Conservation (phyloP, 2,329 filamentous ascomycete genomes). For the Fusarium tanahbumbuense region DNA sequence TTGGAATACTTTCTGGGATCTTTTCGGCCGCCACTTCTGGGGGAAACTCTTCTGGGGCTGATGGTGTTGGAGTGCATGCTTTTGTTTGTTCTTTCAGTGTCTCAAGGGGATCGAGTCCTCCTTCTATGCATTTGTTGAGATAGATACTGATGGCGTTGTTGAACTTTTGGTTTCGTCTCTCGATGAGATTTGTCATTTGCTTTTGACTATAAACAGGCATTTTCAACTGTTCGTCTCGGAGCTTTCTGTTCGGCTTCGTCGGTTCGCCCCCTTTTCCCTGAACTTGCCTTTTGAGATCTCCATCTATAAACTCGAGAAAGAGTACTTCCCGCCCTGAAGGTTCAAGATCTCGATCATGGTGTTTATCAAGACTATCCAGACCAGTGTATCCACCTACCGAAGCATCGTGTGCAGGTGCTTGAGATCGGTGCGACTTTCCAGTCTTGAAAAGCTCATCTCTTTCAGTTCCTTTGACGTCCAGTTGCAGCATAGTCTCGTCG, state of each 20-base stretch:
- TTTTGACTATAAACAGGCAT: constrained; percentile 95
- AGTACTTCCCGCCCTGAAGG: constrained; percentile 73
- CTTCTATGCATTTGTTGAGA: constrained; percentile 76
- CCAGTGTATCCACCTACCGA: constrained; percentile 69
- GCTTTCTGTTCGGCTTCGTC: constrained; percentile 72
- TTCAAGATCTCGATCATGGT: constrained; percentile 14
- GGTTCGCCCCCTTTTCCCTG: constrained; percentile 76
- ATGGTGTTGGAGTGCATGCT: constrained; percentile 71
- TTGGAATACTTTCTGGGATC: constrained; percentile 79
- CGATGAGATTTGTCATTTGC: constrained; percentile 89
- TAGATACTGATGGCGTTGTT: constrained; percentile 80
- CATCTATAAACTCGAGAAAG: constrained; percentile 92
- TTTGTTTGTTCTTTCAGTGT: constrained; percentile 69
- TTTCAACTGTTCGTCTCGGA: constrained; percentile 83
- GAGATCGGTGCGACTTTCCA: constrained; percentile 59
- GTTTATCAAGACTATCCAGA: constrained; percentile 55
- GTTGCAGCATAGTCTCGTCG: constrained; percentile 83
- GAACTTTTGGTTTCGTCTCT: constrained; percentile 89
- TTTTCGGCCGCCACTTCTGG: constrained; percentile 54
- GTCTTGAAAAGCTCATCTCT: constrained; percentile 71
- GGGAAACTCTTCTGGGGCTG: constrained; percentile 52
- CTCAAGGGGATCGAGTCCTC: constrained; percentile 74
- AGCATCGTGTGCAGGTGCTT: constrained; percentile 63
- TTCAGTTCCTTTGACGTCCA: constrained; percentile 78
- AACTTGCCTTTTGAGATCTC: constrained; percentile 86